Evolutionary conservation across 2,329 filamentous ascomycete genomes (phyloP), one percentile per base, ranked within the genome.

Genomic region (Clonostachys rosea): DNA sequence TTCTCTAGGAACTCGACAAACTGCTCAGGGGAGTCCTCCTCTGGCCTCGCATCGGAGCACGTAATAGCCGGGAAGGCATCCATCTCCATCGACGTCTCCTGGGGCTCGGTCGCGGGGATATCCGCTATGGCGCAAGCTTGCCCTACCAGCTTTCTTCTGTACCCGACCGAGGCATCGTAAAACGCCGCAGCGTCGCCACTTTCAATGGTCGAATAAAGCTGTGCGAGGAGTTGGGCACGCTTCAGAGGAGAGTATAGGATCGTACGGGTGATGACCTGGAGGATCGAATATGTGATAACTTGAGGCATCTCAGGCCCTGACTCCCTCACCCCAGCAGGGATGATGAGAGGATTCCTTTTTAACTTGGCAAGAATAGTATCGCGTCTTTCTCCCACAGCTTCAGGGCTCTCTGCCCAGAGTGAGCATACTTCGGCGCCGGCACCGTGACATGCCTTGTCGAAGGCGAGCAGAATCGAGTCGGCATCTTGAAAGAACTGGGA

Each of bases 371-470:
- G 65, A 1, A 81, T 60, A 4, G 48, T 48, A 6, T 58, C 51
- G 16, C 78, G 61, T 0, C 70, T 61, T 9, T 61, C 42, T 40
- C 70, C 59, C 46, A 78, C 68, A n/a, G 60, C 60, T 0, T 54
- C 52, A 0, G 73, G 60, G 1, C 65, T 61, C 1, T 56, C 42
- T 2, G 62, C 65, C 51, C 67, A 66, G 40, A 81, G 67, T 2
- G 66, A 66, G 47, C 77, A 82, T 7, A 59, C 66, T 1, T 63
- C 50, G 0, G 76, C 75, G 0, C 76, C 76, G 16, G 73, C 79
- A 40, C 67, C 61, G 54, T 74, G 70, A 55, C 82, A 86, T 39
- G 72, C 69, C 16, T 65, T 61, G 54, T 76, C 79, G 48, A 84
- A 83, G 16, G 64, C 70, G 2, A 69, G 60, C 54, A 81, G 70